Evolutionary conservation across 106 monocot genomes (phyloP), one percentile per base, ranked within the genome.

Genomic region (Apostasia shenzhenica): DNA sequence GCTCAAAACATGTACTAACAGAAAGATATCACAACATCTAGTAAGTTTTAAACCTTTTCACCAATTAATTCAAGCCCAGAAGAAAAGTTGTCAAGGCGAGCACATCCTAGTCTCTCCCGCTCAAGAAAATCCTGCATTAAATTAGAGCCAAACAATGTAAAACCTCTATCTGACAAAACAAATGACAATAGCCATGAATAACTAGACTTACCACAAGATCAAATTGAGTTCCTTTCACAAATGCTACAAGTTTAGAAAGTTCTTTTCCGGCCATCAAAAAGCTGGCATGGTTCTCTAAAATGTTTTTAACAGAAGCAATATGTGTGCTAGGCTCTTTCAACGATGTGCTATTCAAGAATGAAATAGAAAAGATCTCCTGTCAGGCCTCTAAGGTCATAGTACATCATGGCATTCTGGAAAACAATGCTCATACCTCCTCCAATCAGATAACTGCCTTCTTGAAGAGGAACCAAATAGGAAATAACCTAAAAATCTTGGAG

Each of bases 221-320:
- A 88, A 99, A 99, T 57, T 99, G 99, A 49, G 99, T 99, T 70
- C 99, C 99, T 67, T 99, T 99, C 2, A 99, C 99, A 90, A 99
- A 99, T 60, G 99, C 89, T 72, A 99, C 99, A 55, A 99, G 87
- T 68, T 99, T 99, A 8, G 99, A 93, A 62, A 99, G 99, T 82
- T 99, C 99, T 80, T 99, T 99, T 73, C 83, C 92, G 72, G 99
- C 90, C 99, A 99, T 99, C 63, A 99, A 78, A 58, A 81, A 90
- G 74, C 99, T 85, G 55, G 93, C 99, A 85, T 99, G 99, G 77
- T 59, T 87, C 73, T 99, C 99, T 70, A 99, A 73, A 69, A 99
- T 93, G 75, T 90, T 99, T 81, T 89, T 93, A 12, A 99, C 92
- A 69, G 99, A 99, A 79, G 89, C 82, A 74, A 93, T 73, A 76